These are phyloP conservation scores for Lenzites betulinus DNA, from an alignment of 768 basidiomycete species.

Conservation along the genomic window DNA sequence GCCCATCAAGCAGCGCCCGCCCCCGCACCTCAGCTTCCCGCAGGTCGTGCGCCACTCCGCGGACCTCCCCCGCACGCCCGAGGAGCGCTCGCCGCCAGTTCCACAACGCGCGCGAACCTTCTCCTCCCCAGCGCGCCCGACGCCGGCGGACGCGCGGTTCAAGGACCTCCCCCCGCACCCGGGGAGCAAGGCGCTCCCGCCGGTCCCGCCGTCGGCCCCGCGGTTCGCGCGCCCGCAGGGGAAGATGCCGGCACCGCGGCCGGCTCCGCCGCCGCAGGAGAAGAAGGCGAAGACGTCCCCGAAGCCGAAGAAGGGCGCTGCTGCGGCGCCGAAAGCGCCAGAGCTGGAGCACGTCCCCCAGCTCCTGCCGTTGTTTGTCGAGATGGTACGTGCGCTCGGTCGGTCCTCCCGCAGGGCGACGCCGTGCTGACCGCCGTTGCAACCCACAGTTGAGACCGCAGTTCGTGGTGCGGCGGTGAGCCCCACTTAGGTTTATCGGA, in stretches of 20 bases:
- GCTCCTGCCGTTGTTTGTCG: constrained; percentile 85
- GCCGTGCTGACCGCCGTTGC: neutral
- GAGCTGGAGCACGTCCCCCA: constrained; percentile 77
- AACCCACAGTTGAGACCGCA: constrained; percentile 39
- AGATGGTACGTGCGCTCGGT: constrained; percentile 71
- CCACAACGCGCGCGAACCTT: constrained; percentile 12
- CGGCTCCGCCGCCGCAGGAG: constrained; percentile 1
- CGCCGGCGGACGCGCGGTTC: constrained; percentile 10
- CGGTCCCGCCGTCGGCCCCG: constrained; percentile 38
- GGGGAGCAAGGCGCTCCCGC: constrained; percentile 46
- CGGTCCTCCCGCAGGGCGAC: neutral
- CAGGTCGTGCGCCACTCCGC: constrained; percentile 18
- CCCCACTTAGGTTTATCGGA: too few species aligned
- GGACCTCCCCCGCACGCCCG: constrained; percentile 11
- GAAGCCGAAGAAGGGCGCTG: constrained; percentile 44
- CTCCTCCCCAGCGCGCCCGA: neutral
- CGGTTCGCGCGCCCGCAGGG: constrained; percentile 20
- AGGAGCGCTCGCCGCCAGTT: constrained; percentile 2
- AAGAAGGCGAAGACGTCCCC: constrained; percentile 22
- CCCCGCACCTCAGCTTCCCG: neutral
- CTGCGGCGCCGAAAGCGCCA: constrained; percentile 63
- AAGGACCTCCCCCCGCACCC: constrained; percentile 31
- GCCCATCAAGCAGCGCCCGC: constrained; percentile 3
- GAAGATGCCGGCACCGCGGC: neutral
- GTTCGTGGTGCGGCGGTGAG: constrained; percentile 36